Evolutionary conservation across 345 rosid species (phyloP).

Genomic region (Angophora floribunda): DNA sequence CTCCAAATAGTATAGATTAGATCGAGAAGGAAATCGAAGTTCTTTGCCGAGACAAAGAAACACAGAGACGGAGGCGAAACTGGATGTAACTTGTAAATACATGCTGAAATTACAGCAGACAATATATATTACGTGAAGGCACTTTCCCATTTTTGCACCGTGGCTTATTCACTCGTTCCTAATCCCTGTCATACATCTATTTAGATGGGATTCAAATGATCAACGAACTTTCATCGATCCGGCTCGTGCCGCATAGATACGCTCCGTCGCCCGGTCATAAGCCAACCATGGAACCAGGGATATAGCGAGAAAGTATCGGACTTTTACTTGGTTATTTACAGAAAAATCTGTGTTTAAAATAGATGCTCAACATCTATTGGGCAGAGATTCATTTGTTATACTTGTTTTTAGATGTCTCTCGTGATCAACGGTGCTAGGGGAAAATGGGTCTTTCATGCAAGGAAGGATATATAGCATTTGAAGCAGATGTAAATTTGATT

Average conservation of each 20-base stretch:
- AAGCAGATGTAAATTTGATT: neutral
- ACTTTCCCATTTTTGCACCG: neutral
- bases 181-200: neutral
- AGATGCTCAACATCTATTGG: neutral
- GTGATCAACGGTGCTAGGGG: neutral
- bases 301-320: too few species aligned
- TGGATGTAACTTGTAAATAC: neutral
- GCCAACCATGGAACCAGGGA: too few species aligned
- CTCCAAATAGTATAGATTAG: neutral
- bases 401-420: neutral
- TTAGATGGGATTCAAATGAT: too few species aligned
- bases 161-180: neutral
- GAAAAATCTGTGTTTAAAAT: too few species aligned
- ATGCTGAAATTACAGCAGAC: neutral
- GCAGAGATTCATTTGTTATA: neutral
- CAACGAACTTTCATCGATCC: neutral
- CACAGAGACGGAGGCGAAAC: too few species aligned
- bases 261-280: too few species aligned
- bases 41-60: too few species aligned
- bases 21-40: neutral
- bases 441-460: too few species aligned
- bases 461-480: too few species aligned
- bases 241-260: too few species aligned
- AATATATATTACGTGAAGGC: neutral
- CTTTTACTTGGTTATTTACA: too few species aligned